Evolutionary conservation across 345 rosid genomes (phyloP).

Genomic region (Crucihimalaya himalaica): DNA sequence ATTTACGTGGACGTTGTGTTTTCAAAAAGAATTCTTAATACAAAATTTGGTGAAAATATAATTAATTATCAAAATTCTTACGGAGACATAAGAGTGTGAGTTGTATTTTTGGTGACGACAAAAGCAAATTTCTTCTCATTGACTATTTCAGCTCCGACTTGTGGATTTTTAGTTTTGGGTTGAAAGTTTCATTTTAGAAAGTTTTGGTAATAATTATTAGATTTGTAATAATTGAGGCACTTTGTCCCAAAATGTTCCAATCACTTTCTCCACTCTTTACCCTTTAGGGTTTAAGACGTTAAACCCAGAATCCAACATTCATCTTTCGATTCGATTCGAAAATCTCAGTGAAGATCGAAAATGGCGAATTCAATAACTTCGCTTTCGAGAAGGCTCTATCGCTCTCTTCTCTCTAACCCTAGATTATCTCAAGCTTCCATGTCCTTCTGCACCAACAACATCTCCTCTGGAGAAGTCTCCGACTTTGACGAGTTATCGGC

Average conservation of each 20-base stretch:
- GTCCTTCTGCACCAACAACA: slow-evolving; percentile 54
- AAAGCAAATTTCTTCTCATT: not conserved
- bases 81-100: not conserved
- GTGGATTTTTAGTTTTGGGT: not conserved
- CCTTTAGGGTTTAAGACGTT: slow-evolving; percentile 42
- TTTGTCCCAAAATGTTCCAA: slow-evolving; percentile 5
- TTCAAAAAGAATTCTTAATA: not conserved
- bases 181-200: not conserved
- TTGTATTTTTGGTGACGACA: not conserved
- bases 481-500: slow-evolving; percentile 44
- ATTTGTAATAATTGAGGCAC: slow-evolving; percentile 4
- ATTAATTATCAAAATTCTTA: not conserved
- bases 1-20: slow-evolving; percentile 4
- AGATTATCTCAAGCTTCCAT: slow-evolving; percentile 38
- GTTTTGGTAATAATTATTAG: not conserved
- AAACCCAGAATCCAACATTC: slow-evolving; percentile 32
- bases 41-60: not conserved
- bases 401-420: slow-evolving; percentile 51
- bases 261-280: slow-evolving; percentile 4
- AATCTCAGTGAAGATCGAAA: not conserved
- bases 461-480: slow-evolving; percentile 36
- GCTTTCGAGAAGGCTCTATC: slow-evolving; percentile 56
- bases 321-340: not conserved
- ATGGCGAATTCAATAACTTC: slow-evolving; percentile 56
- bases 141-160: slow-evolving; percentile 10